Base-by-base conservation (phyloP, 805 yeast species). In the Zygoascus ofunaensis region DNA sequence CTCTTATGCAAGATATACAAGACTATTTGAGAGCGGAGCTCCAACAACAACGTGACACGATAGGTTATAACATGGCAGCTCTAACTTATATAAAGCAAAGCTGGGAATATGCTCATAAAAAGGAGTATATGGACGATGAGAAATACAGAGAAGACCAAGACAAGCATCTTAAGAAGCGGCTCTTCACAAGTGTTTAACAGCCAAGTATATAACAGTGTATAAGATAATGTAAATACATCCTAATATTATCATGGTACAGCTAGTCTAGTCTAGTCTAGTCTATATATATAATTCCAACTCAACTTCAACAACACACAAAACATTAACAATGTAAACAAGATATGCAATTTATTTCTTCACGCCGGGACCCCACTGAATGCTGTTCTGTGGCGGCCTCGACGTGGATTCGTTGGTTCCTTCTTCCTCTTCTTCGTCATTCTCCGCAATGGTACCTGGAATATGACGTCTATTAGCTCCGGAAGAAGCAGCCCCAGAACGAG, bases 11-110 rank as follows among this genome's bases (percentile, higher is more conserved):
- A 23, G 68, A 68, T 22, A 82, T 90, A 37, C 82, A 81, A 55
- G 60, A 61, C 5, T 76, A 76, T 52, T 66, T 92, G 45, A 72
- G 95, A 49, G 53, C 45, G 0, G 75, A 77, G 43, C 66, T 92
- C 42, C 64, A 65, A 39, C 54, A 59, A 2, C 76, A 77, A 18
- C 68, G 74, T 14, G 68, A 72, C 38, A 80, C 76, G 47, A 69
- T 92, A 38, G 97, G 97, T 7, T 80, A 74, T 67, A 92, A 92
- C 57, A 69, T 86, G 17, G 89, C 84, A 49, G 97, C 95, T 3
- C 68, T 92, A 60, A 76, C 74, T 53, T 83, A 77, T 54, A 63
- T 84, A 48, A 80, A 78, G 58, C 76, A 72, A 37, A 87, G 82
- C 61, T 89, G 96, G 95, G 76, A 77, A 47, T 63, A 80, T 57